These are phyloP conservation scores for Pichia sp. DNA, from an alignment of 1,139 yeast species.

Conservation along the genomic window DNA sequence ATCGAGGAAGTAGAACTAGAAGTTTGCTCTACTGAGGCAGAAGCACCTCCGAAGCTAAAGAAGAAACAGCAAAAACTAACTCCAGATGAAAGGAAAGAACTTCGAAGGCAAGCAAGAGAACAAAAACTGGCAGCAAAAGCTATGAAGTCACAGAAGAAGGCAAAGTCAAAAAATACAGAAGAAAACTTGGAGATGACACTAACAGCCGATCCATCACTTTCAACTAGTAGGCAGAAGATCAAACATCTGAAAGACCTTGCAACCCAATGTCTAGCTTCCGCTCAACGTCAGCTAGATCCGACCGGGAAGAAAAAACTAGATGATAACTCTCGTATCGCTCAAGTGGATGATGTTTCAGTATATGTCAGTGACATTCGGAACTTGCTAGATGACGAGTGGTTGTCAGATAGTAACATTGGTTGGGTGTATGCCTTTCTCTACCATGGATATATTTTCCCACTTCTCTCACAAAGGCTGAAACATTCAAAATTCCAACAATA, in stretches of 20 bases:
- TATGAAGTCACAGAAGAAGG: background rate
- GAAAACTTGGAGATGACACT: background rate
- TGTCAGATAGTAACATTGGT: slow-evolving; percentile 63
- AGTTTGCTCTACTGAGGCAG: background rate
- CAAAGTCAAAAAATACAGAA: slow-evolving; percentile 1
- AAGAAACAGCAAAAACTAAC: slow-evolving; percentile 1
- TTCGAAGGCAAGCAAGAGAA: background rate
- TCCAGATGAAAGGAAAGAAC: slow-evolving; percentile 6
- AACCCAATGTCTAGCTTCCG: slow-evolving; percentile 5
- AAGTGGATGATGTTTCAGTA: slow-evolving; percentile 37
- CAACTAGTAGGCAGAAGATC: slow-evolving; percentile 11
- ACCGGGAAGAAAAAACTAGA: slow-evolving; percentile 18
- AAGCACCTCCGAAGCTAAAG: background rate
- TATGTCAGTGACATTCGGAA: slow-evolving; percentile 40
- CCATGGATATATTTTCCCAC: slow-evolving; percentile 26
- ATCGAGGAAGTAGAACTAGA: background rate
- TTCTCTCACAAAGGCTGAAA: slow-evolving; percentile 19
- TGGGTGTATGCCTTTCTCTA: slow-evolving; percentile 57
- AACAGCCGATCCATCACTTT: background rate
- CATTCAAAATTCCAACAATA: slow-evolving; percentile 15
- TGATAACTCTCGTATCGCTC: slow-evolving; percentile 44
- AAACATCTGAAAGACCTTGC: slow-evolving; percentile 11
- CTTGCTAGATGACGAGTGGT: slow-evolving; percentile 54
- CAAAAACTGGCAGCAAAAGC: background rate
- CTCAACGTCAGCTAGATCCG: no score